Base-by-base conservation (phyloP, 352 stramenopile genomes). In the Pythium myriotylum region DNA sequence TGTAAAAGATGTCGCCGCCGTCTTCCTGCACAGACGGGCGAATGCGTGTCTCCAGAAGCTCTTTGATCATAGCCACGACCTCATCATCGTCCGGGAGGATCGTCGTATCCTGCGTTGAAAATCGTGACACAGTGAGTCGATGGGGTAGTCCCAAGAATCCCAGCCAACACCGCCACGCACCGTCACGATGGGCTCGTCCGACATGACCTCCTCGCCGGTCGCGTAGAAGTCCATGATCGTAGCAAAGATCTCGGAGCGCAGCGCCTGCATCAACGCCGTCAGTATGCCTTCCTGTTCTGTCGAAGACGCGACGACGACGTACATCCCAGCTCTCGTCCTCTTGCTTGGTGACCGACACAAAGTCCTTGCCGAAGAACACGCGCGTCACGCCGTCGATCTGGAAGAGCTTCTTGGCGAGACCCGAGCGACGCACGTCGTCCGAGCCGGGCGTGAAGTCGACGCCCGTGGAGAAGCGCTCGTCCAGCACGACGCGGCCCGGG, bases 61-160 rank as follows among this genome's bases (percentile, higher is more conserved):
- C 98, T 84, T 99, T 99, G 77, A 99, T 99, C 94, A 99, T 98
- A 22, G 94, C 94, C 22, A 99, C 97, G 37, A 99, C 91, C 72
- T 99, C 97, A 65, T 97, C 91, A 69, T 99, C 97, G 40, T 98
- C 92, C 8, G 98, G 95, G 19, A 99, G 75, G 67, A 99, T 99
- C 2, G 88, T 94, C 69, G 86, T 95, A 70, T 95, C 86, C 85
- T 94, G 47, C 4, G n/a, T n/a, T n/a, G n/a, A 14, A 52, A 20
- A 12, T 29, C 23, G 33, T 20, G 8, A 49, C 14, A 46, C 12
- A 19, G 39, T 52, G 27, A 61, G 27, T 41, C 16, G 8, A 13
- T 19, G 47, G 33, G 32, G 14, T 33, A 49, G 14, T 20, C 29
- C 12, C 4, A 37, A 37, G 7, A 16, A 24, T 20, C n/a, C 46